Conservation (phyloP, 257 asterid genomes). For the Solanum ossicruentum region DNA sequence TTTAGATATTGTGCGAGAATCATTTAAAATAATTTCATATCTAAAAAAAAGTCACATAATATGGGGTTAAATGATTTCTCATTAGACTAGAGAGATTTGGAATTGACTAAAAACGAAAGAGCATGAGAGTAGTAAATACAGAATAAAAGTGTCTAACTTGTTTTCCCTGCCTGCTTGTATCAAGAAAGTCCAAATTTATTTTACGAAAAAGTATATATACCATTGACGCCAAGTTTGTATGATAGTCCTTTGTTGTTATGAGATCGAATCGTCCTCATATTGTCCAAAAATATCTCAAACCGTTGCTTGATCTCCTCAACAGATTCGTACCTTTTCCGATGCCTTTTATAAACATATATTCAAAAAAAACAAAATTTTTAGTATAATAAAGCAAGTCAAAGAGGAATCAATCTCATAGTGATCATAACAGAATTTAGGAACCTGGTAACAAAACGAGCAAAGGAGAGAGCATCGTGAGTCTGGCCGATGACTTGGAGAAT, state of each 20-base stretch:
- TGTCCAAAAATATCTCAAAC: constrained; percentile 56
- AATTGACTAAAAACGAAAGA: too few relatives aligned
- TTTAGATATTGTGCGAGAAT: too few relatives aligned
- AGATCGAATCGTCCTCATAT: constrained; percentile 57
- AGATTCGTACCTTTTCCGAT: constrained; percentile 52
- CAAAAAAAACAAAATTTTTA: not conserved
- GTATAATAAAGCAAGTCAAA: not conserved
- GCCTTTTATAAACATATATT: constrained; percentile 22
- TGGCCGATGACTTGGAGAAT: constrained; percentile 46
- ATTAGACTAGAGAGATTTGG: too few relatives aligned
- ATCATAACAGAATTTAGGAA: not conserved
- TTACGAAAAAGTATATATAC: constrained; percentile 6
- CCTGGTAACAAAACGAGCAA: constrained; percentile 84
- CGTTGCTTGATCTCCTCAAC: constrained; percentile 64
- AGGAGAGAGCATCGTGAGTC: constrained; percentile 60
- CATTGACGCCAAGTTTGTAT: constrained; percentile 67
- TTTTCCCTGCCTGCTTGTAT: too few relatives aligned
- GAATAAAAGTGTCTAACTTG: too few relatives aligned
- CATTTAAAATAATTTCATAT: too few relatives aligned
- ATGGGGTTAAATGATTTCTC: too few relatives aligned
- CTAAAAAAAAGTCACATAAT: too few relatives aligned
- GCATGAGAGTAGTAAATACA: too few relatives aligned
- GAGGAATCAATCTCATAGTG: not conserved
- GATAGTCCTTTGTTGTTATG: constrained; percentile 80
- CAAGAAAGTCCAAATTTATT: not conserved